phyloP scores from a whole-genome alignment of 192 early-diverging fungal species.

The Coemansia javaensis region DNA sequence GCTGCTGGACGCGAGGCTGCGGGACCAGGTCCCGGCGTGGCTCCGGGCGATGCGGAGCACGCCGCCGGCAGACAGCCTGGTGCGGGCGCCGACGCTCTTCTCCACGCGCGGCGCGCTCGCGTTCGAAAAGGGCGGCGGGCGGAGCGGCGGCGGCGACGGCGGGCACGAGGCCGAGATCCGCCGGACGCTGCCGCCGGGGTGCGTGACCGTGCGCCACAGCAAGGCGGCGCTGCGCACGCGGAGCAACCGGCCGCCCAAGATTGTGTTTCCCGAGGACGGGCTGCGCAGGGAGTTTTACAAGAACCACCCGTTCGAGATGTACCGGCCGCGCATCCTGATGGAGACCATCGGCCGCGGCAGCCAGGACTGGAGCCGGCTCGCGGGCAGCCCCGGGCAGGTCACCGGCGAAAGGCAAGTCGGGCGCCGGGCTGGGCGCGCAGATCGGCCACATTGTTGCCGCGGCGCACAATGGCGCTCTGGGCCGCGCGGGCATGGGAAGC shows the following conservation, averaged over 20 bases:
- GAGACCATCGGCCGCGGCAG: constrained; percentile 56
- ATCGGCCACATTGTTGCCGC: too few relatives aligned
- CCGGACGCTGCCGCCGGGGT: constrained; percentile 30
- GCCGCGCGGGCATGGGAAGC: too few relatives aligned
- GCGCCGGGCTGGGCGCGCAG: background rate
- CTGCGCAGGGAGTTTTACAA: constrained; percentile 82
- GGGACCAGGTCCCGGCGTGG: constrained; percentile 42
- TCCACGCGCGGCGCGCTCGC: constrained; percentile 23
- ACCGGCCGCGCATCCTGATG: constrained; percentile 63
- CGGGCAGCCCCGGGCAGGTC: constrained; percentile 51
- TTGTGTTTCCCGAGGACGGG: constrained; percentile 85
- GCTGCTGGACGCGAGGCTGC: constrained; percentile 32
- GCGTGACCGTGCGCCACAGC: constrained; percentile 37
- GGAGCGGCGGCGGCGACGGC: background rate
- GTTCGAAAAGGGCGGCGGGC: constrained; percentile 24
- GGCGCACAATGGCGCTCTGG: too few relatives aligned
- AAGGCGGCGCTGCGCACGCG: constrained; percentile 58
- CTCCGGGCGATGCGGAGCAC: constrained; percentile 38
- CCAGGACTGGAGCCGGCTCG: constrained; percentile 54
- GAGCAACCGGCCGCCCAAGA: constrained; percentile 60
- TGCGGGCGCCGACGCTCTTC: constrained; percentile 46
- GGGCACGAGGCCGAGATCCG: constrained; percentile 1
- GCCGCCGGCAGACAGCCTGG: constrained; percentile 43
- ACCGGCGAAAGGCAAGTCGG: constrained; percentile 80
- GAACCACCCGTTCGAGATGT: constrained; percentile 89